phyloP scores from a whole-genome alignment of 495 filamentous ascomycete species.

The Penicillium lividum region DNA sequence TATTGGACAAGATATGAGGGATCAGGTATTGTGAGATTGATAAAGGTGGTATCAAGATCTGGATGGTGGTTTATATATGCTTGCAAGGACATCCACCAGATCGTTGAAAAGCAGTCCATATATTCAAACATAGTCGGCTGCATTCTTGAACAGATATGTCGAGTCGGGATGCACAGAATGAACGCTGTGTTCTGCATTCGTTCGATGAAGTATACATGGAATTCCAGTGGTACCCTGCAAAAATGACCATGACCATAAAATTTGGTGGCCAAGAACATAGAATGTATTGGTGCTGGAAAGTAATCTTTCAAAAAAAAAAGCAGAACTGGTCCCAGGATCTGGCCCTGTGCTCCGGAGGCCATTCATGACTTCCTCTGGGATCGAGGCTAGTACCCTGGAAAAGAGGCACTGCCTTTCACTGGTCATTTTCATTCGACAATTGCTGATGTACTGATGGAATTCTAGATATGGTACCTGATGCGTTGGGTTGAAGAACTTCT shows the following conservation, averaged over 20 bases:
- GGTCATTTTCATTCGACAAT: no score
- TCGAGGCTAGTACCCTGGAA: no score
- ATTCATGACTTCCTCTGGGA: background rate
- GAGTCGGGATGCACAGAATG: background rate
- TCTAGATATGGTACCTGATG: no score
- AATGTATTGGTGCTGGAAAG: background rate
- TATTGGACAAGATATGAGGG: background rate
- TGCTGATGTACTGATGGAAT: no score
- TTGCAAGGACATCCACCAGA: background rate
- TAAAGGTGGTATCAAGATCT: background rate
- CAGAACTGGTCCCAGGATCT: background rate
- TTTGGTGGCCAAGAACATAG: background rate
- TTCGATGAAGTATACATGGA: background rate
- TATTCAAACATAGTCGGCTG: background rate
- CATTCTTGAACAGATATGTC: background rate
- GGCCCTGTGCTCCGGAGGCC: background rate
- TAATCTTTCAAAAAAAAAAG: background rate
- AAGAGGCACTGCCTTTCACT: no score
- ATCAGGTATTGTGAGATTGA: background rate
- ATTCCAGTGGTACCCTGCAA: background rate
- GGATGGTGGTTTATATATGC: background rate
- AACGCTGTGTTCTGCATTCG: background rate
- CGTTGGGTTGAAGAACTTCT: no score
- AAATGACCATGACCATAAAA: background rate
- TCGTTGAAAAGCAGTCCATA: background rate